These are phyloP conservation scores for Irpex rosettiformis DNA, from an alignment of 1,284 basidiomycete genomes.

Conservation along the genomic window DNA sequence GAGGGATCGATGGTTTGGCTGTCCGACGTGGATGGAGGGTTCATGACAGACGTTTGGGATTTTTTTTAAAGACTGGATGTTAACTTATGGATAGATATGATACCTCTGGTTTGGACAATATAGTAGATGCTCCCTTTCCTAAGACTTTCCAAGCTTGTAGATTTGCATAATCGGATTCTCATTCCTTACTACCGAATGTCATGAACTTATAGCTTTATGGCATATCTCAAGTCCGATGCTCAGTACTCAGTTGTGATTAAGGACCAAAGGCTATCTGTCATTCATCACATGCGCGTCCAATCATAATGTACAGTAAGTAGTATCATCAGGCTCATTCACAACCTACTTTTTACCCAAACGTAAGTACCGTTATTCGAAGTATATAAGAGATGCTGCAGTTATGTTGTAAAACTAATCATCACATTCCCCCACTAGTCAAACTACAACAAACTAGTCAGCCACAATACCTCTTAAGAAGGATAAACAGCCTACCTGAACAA, in stretches of 20 bases:
- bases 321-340: not conserved
- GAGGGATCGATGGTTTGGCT: too few relatives aligned
- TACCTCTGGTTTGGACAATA: too few relatives aligned
- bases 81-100: not conserved
- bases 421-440: not conserved
- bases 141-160: too few relatives aligned
- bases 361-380: too few relatives aligned
- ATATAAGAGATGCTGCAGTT: not conserved
- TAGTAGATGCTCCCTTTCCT: too few relatives aligned
- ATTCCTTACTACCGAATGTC: too few relatives aligned
- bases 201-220: too few relatives aligned
- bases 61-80: too few relatives aligned
- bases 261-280: not conserved
- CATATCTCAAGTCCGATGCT: not conserved
- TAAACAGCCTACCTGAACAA: constrained; percentile 48
- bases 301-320: not conserved
- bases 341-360: too few relatives aligned
- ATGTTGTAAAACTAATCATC: not conserved
- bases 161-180: too few relatives aligned
- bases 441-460: not conserved
- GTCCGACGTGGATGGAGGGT: not conserved
- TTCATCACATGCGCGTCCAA: not conserved
- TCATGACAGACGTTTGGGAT: not conserved
- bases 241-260: not conserved
- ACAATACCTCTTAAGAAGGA: too few relatives aligned